Conservation (phyloP, 345 rosid genomes). For the Eucalyptus melliodora region DNA sequence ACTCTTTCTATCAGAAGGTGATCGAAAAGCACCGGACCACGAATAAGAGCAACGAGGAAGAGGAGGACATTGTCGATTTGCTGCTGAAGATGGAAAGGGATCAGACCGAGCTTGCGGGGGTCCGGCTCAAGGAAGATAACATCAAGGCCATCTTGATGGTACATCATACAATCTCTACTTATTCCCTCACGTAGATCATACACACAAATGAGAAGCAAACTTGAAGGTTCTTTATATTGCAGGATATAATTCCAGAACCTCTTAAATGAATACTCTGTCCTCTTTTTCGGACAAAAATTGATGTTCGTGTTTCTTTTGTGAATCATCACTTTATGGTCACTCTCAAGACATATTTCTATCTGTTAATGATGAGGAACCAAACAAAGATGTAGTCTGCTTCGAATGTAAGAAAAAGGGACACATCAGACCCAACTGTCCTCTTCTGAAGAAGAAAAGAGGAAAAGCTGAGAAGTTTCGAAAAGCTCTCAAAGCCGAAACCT, state of each 20-base stretch:
- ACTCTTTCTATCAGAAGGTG: background rate
- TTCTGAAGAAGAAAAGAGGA: too few relatives aligned
- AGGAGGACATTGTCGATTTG: conserved; percentile 6
- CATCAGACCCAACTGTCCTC: too few relatives aligned
- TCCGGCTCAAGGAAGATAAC: background rate
- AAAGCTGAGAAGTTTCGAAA: too few relatives aligned
- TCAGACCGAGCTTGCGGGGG: background rate
- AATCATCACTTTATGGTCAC: background rate
- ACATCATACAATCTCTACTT: background rate
- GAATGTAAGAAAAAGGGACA: too few relatives aligned
- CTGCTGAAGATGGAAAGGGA: background rate
- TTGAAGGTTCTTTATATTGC: background rate
- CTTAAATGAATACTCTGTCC: background rate
- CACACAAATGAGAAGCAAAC: background rate
- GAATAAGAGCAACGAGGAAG: background rate
- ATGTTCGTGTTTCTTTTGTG: background rate
- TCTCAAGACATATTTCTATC: conserved; percentile 17
- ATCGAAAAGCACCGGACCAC: background rate
- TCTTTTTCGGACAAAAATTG: background rate
- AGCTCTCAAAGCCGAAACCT: too few relatives aligned
- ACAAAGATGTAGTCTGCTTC: too few relatives aligned
- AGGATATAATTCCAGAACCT: background rate
- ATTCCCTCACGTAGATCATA: background rate
- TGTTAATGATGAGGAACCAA: too few relatives aligned
- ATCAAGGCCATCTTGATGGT: conserved; percentile 3